Conservation (phyloP, 768 basidiomycete genomes). For the Termitomyces sp. region DNA sequence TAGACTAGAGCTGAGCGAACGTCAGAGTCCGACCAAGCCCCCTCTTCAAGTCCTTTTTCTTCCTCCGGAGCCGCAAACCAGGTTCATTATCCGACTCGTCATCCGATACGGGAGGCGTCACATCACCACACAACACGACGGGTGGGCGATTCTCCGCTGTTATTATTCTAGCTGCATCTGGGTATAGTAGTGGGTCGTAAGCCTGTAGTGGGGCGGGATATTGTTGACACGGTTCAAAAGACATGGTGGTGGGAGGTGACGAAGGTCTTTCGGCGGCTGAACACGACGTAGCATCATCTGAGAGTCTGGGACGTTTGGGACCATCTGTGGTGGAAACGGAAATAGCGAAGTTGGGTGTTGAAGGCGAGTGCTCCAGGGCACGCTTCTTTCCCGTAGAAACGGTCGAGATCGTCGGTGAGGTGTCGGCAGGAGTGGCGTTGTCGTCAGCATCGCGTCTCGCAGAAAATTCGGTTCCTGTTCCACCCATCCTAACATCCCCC, state of each 20-base stretch:
- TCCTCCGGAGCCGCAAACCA: constrained; percentile 7
- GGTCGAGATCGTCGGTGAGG: background rate
- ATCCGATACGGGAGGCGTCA: constrained; percentile 7
- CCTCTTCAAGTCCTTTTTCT: constrained; percentile 18
- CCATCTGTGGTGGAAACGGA: background rate
- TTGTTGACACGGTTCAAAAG: constrained; percentile 18
- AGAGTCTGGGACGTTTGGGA: constrained; percentile 12
- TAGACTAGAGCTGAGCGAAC: constrained; percentile 23
- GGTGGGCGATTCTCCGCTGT: constrained; percentile 19
- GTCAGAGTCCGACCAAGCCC: constrained; percentile 30
- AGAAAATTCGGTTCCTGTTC: constrained; percentile 10
- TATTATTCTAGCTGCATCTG: constrained; percentile 30
- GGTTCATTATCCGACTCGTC: constrained; percentile 16
- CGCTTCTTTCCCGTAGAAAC: constrained; percentile 10
- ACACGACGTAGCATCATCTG: background rate
- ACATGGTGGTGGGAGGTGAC: background rate
- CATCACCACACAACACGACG: constrained; percentile 9
- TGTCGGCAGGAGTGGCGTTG: background rate
- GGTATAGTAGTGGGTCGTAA: constrained; percentile 33
- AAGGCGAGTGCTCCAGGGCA: constrained; percentile 8
- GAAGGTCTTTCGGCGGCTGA: background rate
- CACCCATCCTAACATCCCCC: background rate
- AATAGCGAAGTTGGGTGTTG: background rate
- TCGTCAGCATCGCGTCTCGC: background rate
- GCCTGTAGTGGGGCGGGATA: constrained; percentile 33